These are phyloP conservation scores for Blastomyces percursus DNA, from an alignment of 2,329 filamentous ascomycete genomes.

Conservation along the genomic window DNA sequence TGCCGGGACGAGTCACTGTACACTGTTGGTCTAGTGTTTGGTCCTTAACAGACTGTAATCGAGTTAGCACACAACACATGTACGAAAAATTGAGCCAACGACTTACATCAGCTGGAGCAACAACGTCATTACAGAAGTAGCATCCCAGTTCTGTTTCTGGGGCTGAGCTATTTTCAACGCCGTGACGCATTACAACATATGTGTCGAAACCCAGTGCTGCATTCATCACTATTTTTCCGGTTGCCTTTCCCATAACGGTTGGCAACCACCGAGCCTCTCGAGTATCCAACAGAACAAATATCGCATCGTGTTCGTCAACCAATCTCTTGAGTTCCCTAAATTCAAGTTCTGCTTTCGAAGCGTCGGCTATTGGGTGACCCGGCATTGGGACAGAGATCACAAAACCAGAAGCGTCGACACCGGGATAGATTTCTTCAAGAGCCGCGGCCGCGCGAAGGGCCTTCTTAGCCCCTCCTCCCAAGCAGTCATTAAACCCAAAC, in stretches of 20 bases:
- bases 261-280: conserved; percentile 91
- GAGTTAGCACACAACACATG: conserved; percentile 15
- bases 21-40: conserved; percentile 96
- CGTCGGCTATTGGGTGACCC: conserved; percentile 74
- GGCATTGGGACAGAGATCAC: conserved; percentile 88
- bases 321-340: conserved; percentile 64
- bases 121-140: conserved; percentile 98
- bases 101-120: conserved; percentile 82
- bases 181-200: conserved; percentile 95
- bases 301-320: conserved; percentile 74
- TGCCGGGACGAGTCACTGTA: conserved; percentile 86
- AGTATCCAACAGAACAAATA: conserved; percentile 97
- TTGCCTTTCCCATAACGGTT: conserved; percentile 88
- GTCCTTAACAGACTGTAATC: conserved; percentile 72
- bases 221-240: conserved; percentile 92
- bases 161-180: conserved; percentile 49
- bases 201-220: conserved; percentile 93
- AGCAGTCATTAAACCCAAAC: conserved; percentile 80
- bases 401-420: conserved; percentile 70
- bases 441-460: conserved; percentile 70
- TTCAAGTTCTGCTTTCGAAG: conserved; percentile 56
- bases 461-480: conserved; percentile 74
- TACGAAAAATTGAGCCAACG: conserved; percentile 7
- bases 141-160: conserved; percentile 67
- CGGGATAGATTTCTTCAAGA: conserved; percentile 77